Percentiles rank a stretch among this genome's conserved stretches.
These are phyloP conservation scores for Fragilaria crotonensis DNA, from an alignment of 108 stramenopile genomes.

Conservation along the genomic window DNA sequence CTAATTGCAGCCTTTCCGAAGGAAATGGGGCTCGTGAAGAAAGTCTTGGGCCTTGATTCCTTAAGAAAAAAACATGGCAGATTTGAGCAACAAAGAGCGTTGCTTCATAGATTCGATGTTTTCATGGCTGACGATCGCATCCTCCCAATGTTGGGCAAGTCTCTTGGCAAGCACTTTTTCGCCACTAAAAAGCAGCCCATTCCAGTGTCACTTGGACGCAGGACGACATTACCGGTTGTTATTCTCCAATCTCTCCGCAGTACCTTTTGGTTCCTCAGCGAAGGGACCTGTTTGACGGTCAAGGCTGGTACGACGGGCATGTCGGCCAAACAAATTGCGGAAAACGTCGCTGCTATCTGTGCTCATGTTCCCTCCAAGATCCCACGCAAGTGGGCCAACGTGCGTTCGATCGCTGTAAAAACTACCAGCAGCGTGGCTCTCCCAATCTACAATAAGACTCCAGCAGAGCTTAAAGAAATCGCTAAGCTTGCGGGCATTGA, in stretches of 20 bases:
- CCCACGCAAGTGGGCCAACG: conserved; percentile 85
- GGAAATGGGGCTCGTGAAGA: conserved; percentile 75
- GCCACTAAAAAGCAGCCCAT: conserved; percentile 86
- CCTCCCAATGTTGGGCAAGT: conserved; percentile 87
- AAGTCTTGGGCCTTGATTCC: conserved; percentile 71
- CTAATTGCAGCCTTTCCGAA: conserved; percentile 60
- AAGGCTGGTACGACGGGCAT: conserved; percentile 79
- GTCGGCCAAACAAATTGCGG: conserved; percentile 49
- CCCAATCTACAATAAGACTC: conserved; percentile 81
- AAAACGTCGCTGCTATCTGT: conserved; percentile 64
- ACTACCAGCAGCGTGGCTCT: conserved; percentile 64
- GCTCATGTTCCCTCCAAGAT: conserved; percentile 48
- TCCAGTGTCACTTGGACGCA: conserved; percentile 63
- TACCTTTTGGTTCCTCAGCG: conserved; percentile 67
- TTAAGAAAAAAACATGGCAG: conserved; percentile 76
- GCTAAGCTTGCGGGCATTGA: conserved; percentile 32
- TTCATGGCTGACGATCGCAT: conserved; percentile 96
- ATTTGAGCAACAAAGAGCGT: conserved; percentile 70
- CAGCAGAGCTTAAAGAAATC: conserved; percentile 59
- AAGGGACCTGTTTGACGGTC: conserved; percentile 80
- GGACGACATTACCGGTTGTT: conserved; percentile 62
- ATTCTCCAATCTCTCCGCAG: conserved; percentile 48
- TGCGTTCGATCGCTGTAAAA: conserved; percentile 78
- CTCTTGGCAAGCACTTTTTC: conserved; percentile 86
- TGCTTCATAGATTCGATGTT: conserved; percentile 64